Evolutionary conservation across 2,329 filamentous ascomycete genomes (phyloP), one percentile per base, ranked within the genome.

Genomic region (Fusarium mexicanum): DNA sequence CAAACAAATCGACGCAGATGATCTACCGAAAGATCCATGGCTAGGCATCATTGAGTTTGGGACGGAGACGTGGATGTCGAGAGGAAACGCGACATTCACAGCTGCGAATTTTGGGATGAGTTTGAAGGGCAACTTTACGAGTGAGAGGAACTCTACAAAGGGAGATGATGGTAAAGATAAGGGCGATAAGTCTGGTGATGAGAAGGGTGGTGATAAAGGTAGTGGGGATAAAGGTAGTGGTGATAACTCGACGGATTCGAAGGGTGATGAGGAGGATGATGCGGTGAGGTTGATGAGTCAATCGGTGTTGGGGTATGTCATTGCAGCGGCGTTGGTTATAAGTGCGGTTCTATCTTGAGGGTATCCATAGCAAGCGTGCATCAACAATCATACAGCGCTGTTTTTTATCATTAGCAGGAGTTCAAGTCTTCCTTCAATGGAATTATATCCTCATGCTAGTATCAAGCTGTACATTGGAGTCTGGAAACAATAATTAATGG

Each of bases 21-120:
- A 78, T 20, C 10, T 78, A 3, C 77, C 77, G 2, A 74, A 74
- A 12, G 59, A 78, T 17, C 75, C 77, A 4, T 78, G 65, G 40
- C 3, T 78, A 0, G 76, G 77, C 0, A 68, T 78, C 2, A 62
- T 78, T 1, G 77, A 78, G 38, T 78, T 78, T 12, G 77, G 77
- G 4, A 71, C 77, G 0, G 76, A 78, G 31, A 78, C 76, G 4
- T 78, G 77, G 77, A 47, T 74, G 16, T 78, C 77, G 0, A 58
- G 65, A 1, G 76, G 75, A 3, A 78, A 78, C 26, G 77, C 76
- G 1, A 78, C 77, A 1, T 78, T 78, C 8, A 78, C 74, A 13
- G 75, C 77, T 11, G 75, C 77, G 2, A 75, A 78, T 29, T 78
- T 77, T 38, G 64, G 40, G 5, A 78, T 78, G 76, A 37, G 64